These are phyloP conservation scores for Clathrus columnatus DNA, from an alignment of 768 basidiomycete genomes.

Conservation along the genomic window DNA sequence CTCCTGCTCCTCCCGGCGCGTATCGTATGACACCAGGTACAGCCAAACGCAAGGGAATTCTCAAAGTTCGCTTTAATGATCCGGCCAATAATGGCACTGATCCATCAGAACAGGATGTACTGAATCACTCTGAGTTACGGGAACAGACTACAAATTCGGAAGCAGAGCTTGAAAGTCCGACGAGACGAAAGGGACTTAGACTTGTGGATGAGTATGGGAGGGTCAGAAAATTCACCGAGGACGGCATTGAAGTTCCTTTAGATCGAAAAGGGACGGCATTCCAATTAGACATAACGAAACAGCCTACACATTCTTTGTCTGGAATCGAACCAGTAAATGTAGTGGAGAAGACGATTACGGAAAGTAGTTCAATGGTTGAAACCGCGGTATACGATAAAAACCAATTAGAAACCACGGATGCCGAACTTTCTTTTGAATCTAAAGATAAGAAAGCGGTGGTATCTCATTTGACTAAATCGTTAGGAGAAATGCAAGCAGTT, in stretches of 20 bases:
- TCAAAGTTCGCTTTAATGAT: conserved; percentile 64
- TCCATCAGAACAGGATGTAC: not conserved
- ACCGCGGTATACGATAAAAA: not conserved
- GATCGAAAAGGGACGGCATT: conserved; percentile 5
- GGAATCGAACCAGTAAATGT: conserved; percentile 8
- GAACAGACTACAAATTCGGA: not conserved
- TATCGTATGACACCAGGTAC: conserved; percentile 52
- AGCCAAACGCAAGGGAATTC: conserved; percentile 41
- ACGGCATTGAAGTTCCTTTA: conserved; percentile 4
- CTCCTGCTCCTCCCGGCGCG: conserved; percentile 62
- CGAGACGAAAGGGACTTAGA: conserved; percentile 2
- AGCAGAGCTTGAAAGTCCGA: not conserved
- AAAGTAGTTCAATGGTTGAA: not conserved
- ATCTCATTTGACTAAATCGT: conserved; percentile 45
- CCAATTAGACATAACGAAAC: conserved; percentile 7
- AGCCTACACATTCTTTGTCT: conserved; percentile 14
- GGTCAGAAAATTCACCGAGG: conserved; percentile 9
- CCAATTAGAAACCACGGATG: not conserved
- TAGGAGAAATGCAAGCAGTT: conserved; percentile 47
- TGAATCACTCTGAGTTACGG: not conserved
- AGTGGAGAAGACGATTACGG: conserved; percentile 11
- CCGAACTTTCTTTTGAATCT: not conserved
- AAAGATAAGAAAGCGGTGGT: conserved; percentile 38
- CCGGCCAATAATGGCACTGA: conserved; percentile 14
- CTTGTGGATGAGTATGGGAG: conserved; percentile 10